Conservation (phyloP, 2,329 filamentous ascomycete species). For the Diaporthe eres region DNA sequence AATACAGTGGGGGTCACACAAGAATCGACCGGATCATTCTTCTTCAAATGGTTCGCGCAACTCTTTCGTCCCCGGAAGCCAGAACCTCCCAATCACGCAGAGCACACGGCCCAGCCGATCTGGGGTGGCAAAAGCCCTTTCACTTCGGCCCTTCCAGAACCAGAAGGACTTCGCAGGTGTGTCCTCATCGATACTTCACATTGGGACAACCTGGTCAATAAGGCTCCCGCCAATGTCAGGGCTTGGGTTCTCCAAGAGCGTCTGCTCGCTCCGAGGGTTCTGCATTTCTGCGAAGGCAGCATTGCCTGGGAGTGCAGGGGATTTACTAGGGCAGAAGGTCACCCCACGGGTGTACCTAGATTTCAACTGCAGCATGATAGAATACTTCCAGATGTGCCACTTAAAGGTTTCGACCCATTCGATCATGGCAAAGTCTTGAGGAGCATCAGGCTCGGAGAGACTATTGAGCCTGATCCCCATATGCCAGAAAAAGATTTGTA, state of each 20-base stretch:
- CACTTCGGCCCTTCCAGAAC: not conserved
- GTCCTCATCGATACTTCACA: not conserved
- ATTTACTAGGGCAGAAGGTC: not conserved
- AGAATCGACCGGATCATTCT: too few relatives aligned
- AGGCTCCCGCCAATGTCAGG: slow-evolving; percentile 37
- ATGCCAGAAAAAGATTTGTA: too few relatives aligned
- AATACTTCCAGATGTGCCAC: not conserved
- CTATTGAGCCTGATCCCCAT: too few relatives aligned
- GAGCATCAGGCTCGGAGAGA: too few relatives aligned
- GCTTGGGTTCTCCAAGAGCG: slow-evolving; percentile 47
- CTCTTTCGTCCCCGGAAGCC: too few relatives aligned
- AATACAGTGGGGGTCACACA: too few relatives aligned
- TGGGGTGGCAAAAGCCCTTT: too few relatives aligned
- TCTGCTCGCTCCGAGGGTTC: slow-evolving; percentile 42
- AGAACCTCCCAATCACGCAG: too few relatives aligned
- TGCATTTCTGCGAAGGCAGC: slow-evolving; percentile 43
- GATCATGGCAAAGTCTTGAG: not conserved
- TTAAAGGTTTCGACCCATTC: not conserved
- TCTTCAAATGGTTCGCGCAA: not conserved
- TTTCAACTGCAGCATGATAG: not conserved
- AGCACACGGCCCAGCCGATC: too few relatives aligned
- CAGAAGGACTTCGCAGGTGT: not conserved
- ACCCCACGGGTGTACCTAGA: not conserved
- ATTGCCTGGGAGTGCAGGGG: slow-evolving; percentile 43
- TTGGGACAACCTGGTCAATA: slow-evolving; percentile 1